Evolutionary conservation across 2,329 filamentous ascomycete genomes (phyloP), one percentile per base, ranked within the genome.

Genomic region (Aspergillus fijiensis): DNA sequence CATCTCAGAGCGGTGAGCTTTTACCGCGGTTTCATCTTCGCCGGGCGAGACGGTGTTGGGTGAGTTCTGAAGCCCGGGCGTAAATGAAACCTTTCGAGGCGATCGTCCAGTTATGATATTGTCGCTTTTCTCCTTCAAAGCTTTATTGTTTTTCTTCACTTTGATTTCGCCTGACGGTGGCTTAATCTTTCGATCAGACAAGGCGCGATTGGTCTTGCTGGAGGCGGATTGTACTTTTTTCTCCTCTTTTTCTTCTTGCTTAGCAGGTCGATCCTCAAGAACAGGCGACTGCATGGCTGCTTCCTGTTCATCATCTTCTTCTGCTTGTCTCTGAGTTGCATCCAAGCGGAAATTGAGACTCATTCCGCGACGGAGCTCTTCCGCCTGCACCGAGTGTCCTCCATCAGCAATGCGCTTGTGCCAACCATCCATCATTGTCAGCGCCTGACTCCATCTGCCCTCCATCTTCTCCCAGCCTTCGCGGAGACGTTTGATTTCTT

Each of bases 401-500:
- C 75, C 76, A 45, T 79, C 70, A 7, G 74, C 71, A 85, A 96
- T 92, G 48, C 91, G 85, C 72, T 87, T 89, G 62, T 93, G 88
- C 94, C 95, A 98, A 35, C 90, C 88, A 65, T 97, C 91, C 80
- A 99, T 96, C 78, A 99, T 86, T 39, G 87, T 84, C 12, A 98
- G 88, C 1, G 95, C 91, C 72, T 98, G 94, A 65, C 87, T 88
- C 92, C 95, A 96, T 55, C 92, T 86, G 23, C 81, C 84, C 75
- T 98, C 93, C 91, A 98, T 96, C 76, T 90, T 92, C 73, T 96
- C 90, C 89, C 94, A 96, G 16, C 93, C 92, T 58, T 89, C 86
- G 57, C 91, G 87, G 51, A 99, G 81, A 55, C 91, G 85, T 55
- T 85, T 83, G 65, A 99, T 98, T 73, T 97, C 93, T 61, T 96